A percentile compares a stretch with the other conserved stretches of the same genome.
Conservation (phyloP, 257 asterid species). For the Solanum tacnaense region DNA sequence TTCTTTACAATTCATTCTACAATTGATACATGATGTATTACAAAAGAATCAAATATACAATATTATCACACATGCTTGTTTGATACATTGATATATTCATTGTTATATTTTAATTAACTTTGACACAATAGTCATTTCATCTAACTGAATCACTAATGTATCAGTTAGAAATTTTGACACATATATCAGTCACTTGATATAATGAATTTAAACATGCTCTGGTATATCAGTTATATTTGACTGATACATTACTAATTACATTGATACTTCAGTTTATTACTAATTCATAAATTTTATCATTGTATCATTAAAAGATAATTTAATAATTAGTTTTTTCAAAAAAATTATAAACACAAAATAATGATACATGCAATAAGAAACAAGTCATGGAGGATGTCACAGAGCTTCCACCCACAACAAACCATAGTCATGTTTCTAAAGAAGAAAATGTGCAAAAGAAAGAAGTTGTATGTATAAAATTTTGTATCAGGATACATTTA, state of each 20-base stretch:
- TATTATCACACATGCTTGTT: neutral
- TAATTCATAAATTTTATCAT: neutral
- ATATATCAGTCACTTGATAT: neutral
- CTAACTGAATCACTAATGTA: no score
- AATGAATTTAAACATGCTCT: no score
- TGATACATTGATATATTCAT: neutral
- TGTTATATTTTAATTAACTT: no score
- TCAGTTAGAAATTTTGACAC: neutral
- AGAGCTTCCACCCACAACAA: neutral
- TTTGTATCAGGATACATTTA: no score
- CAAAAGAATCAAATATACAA: no score
- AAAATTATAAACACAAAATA: no score
- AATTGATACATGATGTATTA: neutral
- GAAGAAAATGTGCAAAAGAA: no score
- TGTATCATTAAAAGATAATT: neutral
- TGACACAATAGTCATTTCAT: neutral
- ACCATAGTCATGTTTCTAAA: neutral
- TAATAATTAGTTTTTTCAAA: no score
- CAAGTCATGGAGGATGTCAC: neutral
- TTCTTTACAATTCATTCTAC: no score
- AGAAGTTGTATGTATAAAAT: neutral
- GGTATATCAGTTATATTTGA: no score
- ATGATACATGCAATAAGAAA: neutral
- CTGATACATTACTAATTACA: no score
- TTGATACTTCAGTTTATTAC: neutral